Evolutionary conservation across 495 filamentous ascomycete species (phyloP).

Genomic region (Penicillium coprophilum): DNA sequence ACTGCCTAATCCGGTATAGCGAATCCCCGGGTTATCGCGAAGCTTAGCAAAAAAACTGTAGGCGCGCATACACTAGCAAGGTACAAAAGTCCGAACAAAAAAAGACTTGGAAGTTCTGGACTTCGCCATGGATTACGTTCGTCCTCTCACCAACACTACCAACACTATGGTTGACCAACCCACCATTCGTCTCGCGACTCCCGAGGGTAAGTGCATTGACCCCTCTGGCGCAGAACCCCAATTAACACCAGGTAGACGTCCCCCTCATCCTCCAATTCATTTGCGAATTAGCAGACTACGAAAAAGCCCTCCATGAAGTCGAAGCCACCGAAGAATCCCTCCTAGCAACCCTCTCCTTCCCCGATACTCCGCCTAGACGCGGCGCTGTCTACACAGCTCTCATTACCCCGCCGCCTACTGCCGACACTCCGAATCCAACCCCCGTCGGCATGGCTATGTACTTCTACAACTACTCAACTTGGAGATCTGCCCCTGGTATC

Average conservation of each 20-base stretch:
- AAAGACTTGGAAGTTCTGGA: neutral
- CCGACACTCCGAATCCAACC: constrained; percentile 28
- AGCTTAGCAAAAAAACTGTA: neutral
- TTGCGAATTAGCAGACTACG: constrained; percentile 84
- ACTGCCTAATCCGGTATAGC: constrained; percentile 4
- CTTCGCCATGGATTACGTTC: constrained; percentile 6
- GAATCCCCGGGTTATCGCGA: neutral
- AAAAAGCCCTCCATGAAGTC: constrained; percentile 67
- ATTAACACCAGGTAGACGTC: constrained; percentile 62
- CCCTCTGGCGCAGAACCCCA: neutral
- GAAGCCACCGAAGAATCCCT: constrained; percentile 76
- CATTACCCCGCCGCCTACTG: constrained; percentile 34
- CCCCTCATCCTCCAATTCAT: constrained; percentile 79
- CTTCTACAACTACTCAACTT: constrained; percentile 79
- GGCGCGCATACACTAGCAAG: neutral
- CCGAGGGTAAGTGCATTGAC: constrained; percentile 36
- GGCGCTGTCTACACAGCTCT: constrained; percentile 47
- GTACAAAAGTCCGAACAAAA: neutral
- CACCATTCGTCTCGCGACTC: constrained; percentile 50
- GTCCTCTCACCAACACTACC: neutral
- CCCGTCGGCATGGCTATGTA: constrained; percentile 63
- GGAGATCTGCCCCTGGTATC: constrained; percentile 82
- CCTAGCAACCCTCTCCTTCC: constrained; percentile 74
- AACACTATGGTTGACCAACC: constrained; percentile 38
- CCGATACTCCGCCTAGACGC: constrained; percentile 40